Evolutionary conservation across 2,329 filamentous ascomycete species (phyloP), one percentile per base, ranked within the genome.

Genomic region (Trichophyton equinum): DNA sequence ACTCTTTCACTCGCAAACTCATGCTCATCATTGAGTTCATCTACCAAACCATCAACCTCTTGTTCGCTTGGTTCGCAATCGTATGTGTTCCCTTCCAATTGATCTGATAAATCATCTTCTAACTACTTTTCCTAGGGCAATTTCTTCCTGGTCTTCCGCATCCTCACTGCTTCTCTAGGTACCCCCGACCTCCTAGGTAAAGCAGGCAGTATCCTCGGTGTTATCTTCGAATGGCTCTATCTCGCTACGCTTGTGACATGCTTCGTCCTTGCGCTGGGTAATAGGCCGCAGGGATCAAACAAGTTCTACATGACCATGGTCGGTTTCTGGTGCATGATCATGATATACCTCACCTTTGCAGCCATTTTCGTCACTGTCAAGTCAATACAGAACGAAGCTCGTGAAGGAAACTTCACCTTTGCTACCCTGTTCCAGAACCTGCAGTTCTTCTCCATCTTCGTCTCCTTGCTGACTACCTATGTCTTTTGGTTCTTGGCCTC

Each of bases 121-220:
- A 46, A 13, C n/a, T 22, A 2, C 55, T 18, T 27, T 3, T 38
- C 9, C 9, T 60, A 79, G 78, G 84, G 94, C 71, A 99, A 99
- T 77, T 99, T 99, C 82, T 99, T 97, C 82, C 78, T 99, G 70
- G 92, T 99, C 67, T 99, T 99, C 79, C 91, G 91, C 74, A 97
- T 99, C 71, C 79, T 99, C 65, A 97, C 92, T 0, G 87, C 85
- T 9, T 96, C 91, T 69, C 79, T 99, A 65, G 87, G 89, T 53
- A 80, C 82, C 27, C 68, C 76, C 0, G 74, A 81, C 36, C 81
- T 96, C 27, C 81, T 96, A 1, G 89, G 91, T 57, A 85, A 82
- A 3, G 84, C 84, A 8, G 94, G 94, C 60, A 83, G 83, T 44
- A 85, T 96, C 62, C 79, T 99, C 1, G 88, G 91, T 60, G 85